These are phyloP conservation scores for Lichenothelia convexa DNA, from an alignment of 495 filamentous ascomycete species.

Conservation along the genomic window DNA sequence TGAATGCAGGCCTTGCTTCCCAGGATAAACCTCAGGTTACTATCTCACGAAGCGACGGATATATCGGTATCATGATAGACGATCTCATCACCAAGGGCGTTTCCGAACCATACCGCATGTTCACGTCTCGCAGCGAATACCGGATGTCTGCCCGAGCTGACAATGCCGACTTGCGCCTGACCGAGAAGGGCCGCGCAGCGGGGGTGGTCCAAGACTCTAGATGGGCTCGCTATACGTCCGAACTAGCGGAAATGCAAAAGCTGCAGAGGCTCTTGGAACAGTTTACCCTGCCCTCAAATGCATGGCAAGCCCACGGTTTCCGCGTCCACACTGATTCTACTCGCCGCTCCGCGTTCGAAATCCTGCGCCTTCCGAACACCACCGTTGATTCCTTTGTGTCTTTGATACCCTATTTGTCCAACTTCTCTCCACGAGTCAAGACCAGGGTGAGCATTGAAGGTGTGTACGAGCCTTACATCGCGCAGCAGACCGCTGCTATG, in stretches of 20 bases:
- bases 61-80: conserved; percentile 98
- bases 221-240: conserved; percentile 50
- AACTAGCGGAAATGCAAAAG: conserved; percentile 42
- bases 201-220: conserved; percentile 65
- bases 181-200: conserved; percentile 52
- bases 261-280: conserved; percentile 39
- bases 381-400: conserved; percentile 34
- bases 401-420: conserved; percentile 33
- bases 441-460: conserved; percentile 61
- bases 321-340: conserved; percentile 38
- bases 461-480: conserved; percentile 68
- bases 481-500: conserved; percentile 44
- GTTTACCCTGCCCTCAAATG: conserved; percentile 32
- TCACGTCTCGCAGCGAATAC: conserved; percentile 90
- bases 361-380: conserved; percentile 45
- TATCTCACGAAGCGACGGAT: conserved; percentile 70
- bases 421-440: conserved; percentile 37
- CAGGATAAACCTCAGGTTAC: conserved; percentile 42
- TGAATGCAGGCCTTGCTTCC: conserved; percentile 73
- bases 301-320: conserved; percentile 57
- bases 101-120: conserved; percentile 95
- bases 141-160: conserved; percentile 79
- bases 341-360: conserved; percentile 50
- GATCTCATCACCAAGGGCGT: conserved; percentile 96
- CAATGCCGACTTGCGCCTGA: conserved; percentile 83